A percentile compares a stretch with the other conserved stretches of the same genome.
phyloP scores from a whole-genome alignment of 306 rosid genomes.

The Boehmeria nivea region DNA sequence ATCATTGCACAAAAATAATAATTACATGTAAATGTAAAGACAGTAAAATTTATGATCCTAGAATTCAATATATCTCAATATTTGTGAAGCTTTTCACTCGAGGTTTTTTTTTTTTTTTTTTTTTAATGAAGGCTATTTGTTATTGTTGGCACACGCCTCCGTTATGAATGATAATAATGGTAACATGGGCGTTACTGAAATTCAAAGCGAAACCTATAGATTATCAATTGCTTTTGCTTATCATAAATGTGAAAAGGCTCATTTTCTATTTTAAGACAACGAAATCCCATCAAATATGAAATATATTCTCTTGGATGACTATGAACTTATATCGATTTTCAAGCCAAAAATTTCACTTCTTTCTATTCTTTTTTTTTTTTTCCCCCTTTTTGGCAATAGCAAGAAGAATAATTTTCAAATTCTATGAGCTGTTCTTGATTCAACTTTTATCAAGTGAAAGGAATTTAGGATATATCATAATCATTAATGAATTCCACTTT shows the following conservation, averaged over 20 bases:
- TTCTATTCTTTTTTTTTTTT: not conserved
- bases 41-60: no score
- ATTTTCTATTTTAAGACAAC: conserved; percentile 1
- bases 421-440: not conserved
- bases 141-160: no score
- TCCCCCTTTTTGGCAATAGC: no score
- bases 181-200: no score
- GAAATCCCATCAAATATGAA: not conserved
- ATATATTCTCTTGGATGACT: not conserved
- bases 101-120: no score
- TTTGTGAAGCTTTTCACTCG: no score
- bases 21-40: no score
- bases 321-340: not conserved
- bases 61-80: no score
- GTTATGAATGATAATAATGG: no score
- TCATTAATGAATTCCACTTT: conserved; percentile 5
- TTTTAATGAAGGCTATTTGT: no score
- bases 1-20: no score
- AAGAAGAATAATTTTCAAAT: not conserved
- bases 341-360: not conserved
- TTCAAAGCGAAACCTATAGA: no score
- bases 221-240: not conserved
- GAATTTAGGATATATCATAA: not conserved
- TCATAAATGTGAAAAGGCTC: conserved; percentile 1
- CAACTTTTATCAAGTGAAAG: not conserved